A percentile compares a stretch with the other conserved stretches of the same genome.
Evolutionary conservation across 768 basidiomycete genomes (phyloP).

Genomic region (Ramaria rubella): DNA sequence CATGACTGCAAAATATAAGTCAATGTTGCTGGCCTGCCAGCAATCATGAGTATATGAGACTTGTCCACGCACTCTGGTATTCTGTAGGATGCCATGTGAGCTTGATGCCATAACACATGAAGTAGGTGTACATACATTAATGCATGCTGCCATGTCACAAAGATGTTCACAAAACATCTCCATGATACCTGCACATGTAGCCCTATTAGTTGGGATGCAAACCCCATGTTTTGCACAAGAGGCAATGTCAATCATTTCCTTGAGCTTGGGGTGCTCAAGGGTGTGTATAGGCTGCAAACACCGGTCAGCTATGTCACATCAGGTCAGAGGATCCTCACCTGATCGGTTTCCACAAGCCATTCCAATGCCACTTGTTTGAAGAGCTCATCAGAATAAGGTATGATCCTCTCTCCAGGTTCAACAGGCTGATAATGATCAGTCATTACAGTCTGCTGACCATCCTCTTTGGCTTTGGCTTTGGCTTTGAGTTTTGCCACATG

Average conservation of each 20-base stretch:
- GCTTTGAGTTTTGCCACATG: neutral
- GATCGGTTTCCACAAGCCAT: slow-evolving; percentile 35
- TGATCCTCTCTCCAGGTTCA: slow-evolving; percentile 13
- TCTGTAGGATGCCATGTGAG: slow-evolving; percentile 10
- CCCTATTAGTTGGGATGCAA: slow-evolving; percentile 26
- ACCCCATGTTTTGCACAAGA: slow-evolving; percentile 31
- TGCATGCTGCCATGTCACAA: neutral
- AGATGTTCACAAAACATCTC: slow-evolving; percentile 22
- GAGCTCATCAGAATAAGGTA: slow-evolving; percentile 25
- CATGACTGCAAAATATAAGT: slow-evolving; percentile 35
- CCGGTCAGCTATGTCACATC: neutral
- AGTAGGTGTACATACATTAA: slow-evolving; percentile 19
- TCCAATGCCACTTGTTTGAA: slow-evolving; percentile 28
- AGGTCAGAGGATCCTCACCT: slow-evolving; percentile 22
- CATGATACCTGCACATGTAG: slow-evolving; percentile 24
- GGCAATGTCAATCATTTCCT: slow-evolving; percentile 33
- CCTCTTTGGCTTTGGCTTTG: neutral
- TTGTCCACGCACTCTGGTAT: slow-evolving; percentile 17
- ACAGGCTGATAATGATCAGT: neutral
- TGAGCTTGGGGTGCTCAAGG: slow-evolving; percentile 28
- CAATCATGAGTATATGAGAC: slow-evolving; percentile 33
- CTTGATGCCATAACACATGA: neutral
- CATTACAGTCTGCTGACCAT: neutral
- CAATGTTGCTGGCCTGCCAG: slow-evolving; percentile 33
- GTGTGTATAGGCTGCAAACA: slow-evolving; percentile 19